Base-by-base conservation (phyloP, 805 yeast genomes). In the Metschnikowia rubicola region DNA sequence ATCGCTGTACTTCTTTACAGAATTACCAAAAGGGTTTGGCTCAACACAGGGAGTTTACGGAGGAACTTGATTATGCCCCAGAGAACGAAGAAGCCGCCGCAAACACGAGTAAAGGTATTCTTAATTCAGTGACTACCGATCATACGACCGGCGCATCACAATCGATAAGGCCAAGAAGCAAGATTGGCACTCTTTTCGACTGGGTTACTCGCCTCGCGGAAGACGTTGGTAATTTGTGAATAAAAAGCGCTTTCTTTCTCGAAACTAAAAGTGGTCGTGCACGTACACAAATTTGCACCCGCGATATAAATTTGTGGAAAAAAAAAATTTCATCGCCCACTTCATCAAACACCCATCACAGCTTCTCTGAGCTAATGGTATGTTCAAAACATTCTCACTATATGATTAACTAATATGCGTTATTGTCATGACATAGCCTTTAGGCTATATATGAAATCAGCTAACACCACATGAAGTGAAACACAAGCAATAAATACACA, bases 341-440 rank as follows among this genome's bases (percentile, higher is more conserved):
- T 10, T 10, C 15, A 33, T 33, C n/a, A 33, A 33, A 11, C 8
- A 15, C 17, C 17, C 17, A 15, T 15, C 17, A 15, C 17, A 15
- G 17, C 17, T 15, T 15, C 17, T 15, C 17, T 15, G 17, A 15
- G 17, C 17, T 35, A 11, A 36, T 8, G 42, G 58, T 54, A 54
- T 52, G 58, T 54, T 42, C 17, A n/a, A 13, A 31, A 29, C 32
- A 12, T 40, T 15, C 17, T 15, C 17, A 15, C 17, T 15, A 48
- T 9, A 62, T 63, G 68, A 64, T 64, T 64, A 62, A 46, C 37
- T 47, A 35, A 52, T 56, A 65, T 71, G 77, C 77, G 77, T 71
- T 71, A 71, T 71, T 75, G 75, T 71, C 77, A 70, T 71, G 77
- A 71, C 64, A 57, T 54, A 55, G 63, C 64, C 71, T 63, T 68